These are phyloP conservation scores for Penicillium bialowiezense DNA, from an alignment of 495 filamentous ascomycete genomes.

Conservation along the genomic window DNA sequence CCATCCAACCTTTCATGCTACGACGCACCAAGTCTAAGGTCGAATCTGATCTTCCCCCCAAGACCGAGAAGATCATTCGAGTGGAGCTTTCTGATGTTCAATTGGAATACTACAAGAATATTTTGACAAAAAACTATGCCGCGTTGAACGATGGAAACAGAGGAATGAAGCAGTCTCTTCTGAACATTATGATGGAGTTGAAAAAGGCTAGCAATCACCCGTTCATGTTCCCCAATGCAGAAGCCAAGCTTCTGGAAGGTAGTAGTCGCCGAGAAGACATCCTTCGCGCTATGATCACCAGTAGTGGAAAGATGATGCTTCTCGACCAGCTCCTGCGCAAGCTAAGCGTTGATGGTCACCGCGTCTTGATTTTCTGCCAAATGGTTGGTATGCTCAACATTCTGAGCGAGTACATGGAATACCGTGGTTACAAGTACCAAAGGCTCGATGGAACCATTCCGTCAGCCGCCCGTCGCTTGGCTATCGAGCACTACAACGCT, in stretches of 20 bases:
- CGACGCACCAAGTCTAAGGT: conserved; percentile 97
- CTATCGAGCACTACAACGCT: conserved; percentile 97
- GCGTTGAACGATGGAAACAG: conserved; percentile 85
- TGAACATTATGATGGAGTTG: conserved; percentile 99
- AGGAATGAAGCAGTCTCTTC: conserved; percentile 86
- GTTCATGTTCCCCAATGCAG: conserved; percentile 93
- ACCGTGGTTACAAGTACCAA: conserved; percentile 88
- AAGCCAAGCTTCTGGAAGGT: conserved; percentile 78
- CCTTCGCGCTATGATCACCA: conserved; percentile 85
- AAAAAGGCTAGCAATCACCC: conserved; percentile 99
- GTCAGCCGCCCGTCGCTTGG: conserved; percentile 75
- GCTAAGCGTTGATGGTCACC: conserved; percentile 85
- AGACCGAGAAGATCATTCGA: conserved; percentile 97
- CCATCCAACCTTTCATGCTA: conserved; percentile 87
- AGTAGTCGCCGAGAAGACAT: conserved; percentile 79
- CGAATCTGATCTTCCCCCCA: conserved; percentile 90
- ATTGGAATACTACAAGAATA: conserved; percentile 97
- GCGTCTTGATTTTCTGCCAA: conserved; percentile 97
- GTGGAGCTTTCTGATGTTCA: conserved; percentile 95
- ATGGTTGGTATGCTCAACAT: conserved; percentile 99
- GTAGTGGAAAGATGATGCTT: conserved; percentile 99
- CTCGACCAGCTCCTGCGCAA: conserved; percentile 91
- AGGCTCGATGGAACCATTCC: conserved; percentile 93
- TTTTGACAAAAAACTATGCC: conserved; percentile 93
- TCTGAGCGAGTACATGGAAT: conserved; percentile 84